Percentiles rank a stretch among this genome's conserved stretches.
Evolutionary conservation across 2,329 filamentous ascomycete genomes (phyloP).

Genomic region (Penicillium sp.): DNA sequence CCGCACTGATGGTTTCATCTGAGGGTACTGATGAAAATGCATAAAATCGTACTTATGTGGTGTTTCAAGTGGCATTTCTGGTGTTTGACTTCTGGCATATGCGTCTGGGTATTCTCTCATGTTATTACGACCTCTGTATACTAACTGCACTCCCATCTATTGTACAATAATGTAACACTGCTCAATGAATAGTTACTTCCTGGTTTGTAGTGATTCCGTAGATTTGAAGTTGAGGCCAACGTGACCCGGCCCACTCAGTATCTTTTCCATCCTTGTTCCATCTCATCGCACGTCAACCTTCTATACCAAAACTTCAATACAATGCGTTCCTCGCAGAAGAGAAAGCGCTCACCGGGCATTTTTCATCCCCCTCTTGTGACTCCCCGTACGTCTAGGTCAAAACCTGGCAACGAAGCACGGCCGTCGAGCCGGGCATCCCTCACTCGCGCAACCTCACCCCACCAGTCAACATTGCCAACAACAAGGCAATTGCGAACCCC

Average conservation of each 20-base stretch:
- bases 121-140: neutral
- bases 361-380: constrained; percentile 12
- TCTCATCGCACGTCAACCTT: neutral
- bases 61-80: constrained; percentile 8
- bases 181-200: neutral
- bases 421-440: constrained; percentile 8
- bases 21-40: constrained; percentile 17
- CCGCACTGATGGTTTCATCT: constrained; percentile 54
- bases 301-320: neutral
- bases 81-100: constrained; percentile 8
- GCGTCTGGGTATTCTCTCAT: constrained; percentile 4
- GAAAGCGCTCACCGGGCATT: constrained; percentile 11
- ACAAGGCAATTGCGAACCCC: constrained; percentile 11
- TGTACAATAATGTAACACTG: neutral
- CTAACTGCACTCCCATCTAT: neutral
- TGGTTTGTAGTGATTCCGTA: neutral
- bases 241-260: constrained; percentile 1
- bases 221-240: constrained; percentile 2
- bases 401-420: constrained; percentile 1
- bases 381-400: constrained; percentile 11
- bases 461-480: constrained; percentile 7
- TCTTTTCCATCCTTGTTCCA: neutral
- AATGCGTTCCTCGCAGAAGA: constrained; percentile 17
- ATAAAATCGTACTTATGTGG: constrained; percentile 6
- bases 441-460: constrained; percentile 1